Percentiles rank a stretch among this genome's conserved stretches.
Conservation (phyloP, 768 basidiomycete species). For the Filobasidium floriforme region DNA sequence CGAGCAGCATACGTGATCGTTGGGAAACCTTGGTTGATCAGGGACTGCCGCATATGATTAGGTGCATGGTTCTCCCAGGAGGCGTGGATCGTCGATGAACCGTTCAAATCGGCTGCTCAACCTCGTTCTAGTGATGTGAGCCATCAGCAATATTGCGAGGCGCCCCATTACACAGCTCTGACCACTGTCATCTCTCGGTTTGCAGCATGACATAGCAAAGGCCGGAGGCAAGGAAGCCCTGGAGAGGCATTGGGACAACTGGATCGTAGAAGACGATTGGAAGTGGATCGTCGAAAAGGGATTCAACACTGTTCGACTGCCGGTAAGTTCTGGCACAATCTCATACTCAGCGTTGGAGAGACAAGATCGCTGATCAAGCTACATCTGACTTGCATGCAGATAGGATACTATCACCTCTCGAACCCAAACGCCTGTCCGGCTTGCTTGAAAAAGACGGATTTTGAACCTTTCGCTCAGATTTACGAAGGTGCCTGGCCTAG, state of each 20-base stretch:
- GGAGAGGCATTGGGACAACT: constrained; percentile 68
- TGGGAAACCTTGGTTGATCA: no score
- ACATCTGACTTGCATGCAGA: constrained; percentile 29
- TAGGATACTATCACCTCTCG: constrained; percentile 75
- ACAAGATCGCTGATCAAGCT: not conserved
- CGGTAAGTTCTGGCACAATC: constrained; percentile 50
- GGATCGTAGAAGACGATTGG: constrained; percentile 78
- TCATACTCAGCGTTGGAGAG: no score
- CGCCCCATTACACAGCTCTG: not conserved
- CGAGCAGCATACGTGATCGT: no score
- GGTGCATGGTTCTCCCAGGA: constrained; percentile 75
- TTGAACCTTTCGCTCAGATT: constrained; percentile 51
- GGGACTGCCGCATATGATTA: constrained; percentile 30
- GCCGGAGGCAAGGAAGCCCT: constrained; percentile 52
- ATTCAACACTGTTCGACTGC: constrained; percentile 58
- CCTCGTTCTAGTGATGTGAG: constrained; percentile 55
- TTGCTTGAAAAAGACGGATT: constrained; percentile 60
- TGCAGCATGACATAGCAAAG: constrained; percentile 50
- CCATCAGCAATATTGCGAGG: not conserved
- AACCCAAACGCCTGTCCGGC: constrained; percentile 67
- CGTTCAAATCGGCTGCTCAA: constrained; percentile 53
- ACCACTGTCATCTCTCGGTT: not conserved
- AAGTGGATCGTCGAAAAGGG: constrained; percentile 55
- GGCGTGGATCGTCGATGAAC: constrained; percentile 61
- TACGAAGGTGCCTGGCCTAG: constrained; percentile 61